Evolutionary conservation across 2,329 filamentous ascomycete species (phyloP), one percentile per base, ranked within the genome.

Genomic region (Aspergillus sp.): DNA sequence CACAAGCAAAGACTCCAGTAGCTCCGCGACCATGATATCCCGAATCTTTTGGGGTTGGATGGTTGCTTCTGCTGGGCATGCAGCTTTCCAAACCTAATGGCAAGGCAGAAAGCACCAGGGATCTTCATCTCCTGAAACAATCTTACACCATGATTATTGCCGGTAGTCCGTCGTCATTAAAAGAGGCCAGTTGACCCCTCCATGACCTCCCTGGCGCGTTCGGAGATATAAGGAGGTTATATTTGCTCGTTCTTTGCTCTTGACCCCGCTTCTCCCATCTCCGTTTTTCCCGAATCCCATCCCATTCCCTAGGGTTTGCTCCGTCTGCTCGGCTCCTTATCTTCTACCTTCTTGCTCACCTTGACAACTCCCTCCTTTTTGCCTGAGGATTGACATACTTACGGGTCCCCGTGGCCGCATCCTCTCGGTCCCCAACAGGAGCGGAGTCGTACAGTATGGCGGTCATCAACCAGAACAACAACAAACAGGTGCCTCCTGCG

Each of bases 401-500:
- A 36, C 32, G 32, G 10, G 32, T 36, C 32, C 32, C 32, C 32
- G 41, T 58, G 60, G 56, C 48, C 32, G 28, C 45, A 4, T 15
- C 32, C 32, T 19, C 47, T 17, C 15, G 23, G 47, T 38, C 23
- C n/a, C 54, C 39, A 15, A 5, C 15, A 25, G 28, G 15, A 39
- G 39, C 38, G 21, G 25, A 36, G 23, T 17, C 17, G 55, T 55
- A 28, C 28, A 55, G 38, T 17, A 65, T 69, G 65, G 65, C 58
- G 19, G 47, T 63, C 23, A 63, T 67, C 55, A 67, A 67, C 58
- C 58, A 36, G 12, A 36, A 56, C 21, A 61, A 63, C 59, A 65
- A 64, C 51, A 30, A 30, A 30, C 59, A 63, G 59, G 57, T 64
- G 53, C 67, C 67, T 4, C 61, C 60, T 17, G 59, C 63, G 21